phyloP scores from a whole-genome alignment of 2,329 filamentous ascomycete species.

The Ophiostoma sp. region DNA sequence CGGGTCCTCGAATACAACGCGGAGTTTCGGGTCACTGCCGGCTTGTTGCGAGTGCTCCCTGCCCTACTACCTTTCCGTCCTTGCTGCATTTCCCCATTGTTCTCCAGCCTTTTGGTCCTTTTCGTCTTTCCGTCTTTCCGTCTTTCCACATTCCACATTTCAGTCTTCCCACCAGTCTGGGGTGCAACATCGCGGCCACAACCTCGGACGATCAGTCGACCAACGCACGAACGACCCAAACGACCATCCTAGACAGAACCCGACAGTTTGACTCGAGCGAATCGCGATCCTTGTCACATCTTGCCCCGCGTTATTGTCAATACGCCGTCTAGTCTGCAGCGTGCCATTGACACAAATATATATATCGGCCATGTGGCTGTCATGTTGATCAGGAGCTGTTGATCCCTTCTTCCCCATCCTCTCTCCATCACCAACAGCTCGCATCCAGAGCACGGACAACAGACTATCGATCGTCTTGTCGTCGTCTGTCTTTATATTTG shows the following conservation, averaged over 20 bases:
- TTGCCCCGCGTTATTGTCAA: not conserved
- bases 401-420: not conserved
- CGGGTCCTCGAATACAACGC: not conserved
- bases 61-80: not conserved
- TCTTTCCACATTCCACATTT: not conserved
- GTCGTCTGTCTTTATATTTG: not conserved
- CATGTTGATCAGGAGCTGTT: conserved; percentile 11
- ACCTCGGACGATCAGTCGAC: conserved; percentile 2
- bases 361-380: conserved; percentile 18
- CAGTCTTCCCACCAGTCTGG: not conserved
- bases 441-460: not conserved
- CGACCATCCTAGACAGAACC: not conserved
- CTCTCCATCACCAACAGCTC: not conserved
- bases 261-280: not conserved
- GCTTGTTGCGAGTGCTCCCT: not conserved
- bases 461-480: not conserved
- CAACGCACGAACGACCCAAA: not conserved
- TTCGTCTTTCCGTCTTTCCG: not conserved
- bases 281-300: not conserved
- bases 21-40: not conserved
- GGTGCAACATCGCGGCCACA: conserved; percentile 14
- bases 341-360: conserved; percentile 2
- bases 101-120: not conserved
- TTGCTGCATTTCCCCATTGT: not conserved
- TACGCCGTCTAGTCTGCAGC: not conserved